Conservation (phyloP, 2,329 filamentous ascomycete species). For the Paracamarosporium sp. region DNA sequence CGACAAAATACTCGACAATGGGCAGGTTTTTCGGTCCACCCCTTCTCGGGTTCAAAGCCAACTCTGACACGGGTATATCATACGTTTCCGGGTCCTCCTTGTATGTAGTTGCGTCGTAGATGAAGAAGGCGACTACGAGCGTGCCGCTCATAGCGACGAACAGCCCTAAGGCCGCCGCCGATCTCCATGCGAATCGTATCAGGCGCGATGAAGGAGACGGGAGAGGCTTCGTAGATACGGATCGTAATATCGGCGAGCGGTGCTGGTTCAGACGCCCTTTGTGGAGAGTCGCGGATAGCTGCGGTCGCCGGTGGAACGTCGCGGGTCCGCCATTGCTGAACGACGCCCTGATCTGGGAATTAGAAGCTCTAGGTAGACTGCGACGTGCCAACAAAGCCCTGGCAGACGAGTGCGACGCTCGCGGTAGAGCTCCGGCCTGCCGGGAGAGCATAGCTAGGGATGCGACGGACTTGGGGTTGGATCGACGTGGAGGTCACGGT, state of each 20-base stretch:
- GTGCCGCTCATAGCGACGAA: constrained; percentile 74
- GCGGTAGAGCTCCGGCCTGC: constrained; percentile 37
- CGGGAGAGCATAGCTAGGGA: constrained; percentile 36
- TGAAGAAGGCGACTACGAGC: constrained; percentile 81
- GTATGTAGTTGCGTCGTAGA: constrained; percentile 94
- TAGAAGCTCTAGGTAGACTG: constrained; percentile 7
- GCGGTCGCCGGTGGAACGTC: constrained; percentile 29
- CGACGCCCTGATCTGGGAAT: constrained; percentile 27
- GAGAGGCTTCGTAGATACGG: constrained; percentile 38
- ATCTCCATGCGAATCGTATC: constrained; percentile 67
- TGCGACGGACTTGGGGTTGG: constrained; percentile 7
- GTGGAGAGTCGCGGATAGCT: constrained; percentile 25
- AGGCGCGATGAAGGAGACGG: constrained; percentile 43
- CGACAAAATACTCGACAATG: constrained; percentile 84
- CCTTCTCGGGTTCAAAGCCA: constrained; percentile 78
- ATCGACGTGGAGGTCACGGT: constrained; percentile 6
- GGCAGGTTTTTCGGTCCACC: constrained; percentile 96
- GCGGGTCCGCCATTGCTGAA: constrained; percentile 35
- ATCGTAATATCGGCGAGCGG: constrained; percentile 27
- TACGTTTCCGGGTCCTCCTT: constrained; percentile 69
- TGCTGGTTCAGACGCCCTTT: constrained; percentile 24
- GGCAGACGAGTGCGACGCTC: constrained; percentile 26
- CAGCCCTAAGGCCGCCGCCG: constrained; percentile 75
- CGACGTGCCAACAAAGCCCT: constrained; percentile 22
- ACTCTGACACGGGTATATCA: constrained; percentile 83